A percentile compares a stretch with the other conserved stretches of the same genome.
These are phyloP conservation scores for Aspergillus funiculosus DNA, from an alignment of 495 filamentous ascomycete genomes.

Conservation along the genomic window DNA sequence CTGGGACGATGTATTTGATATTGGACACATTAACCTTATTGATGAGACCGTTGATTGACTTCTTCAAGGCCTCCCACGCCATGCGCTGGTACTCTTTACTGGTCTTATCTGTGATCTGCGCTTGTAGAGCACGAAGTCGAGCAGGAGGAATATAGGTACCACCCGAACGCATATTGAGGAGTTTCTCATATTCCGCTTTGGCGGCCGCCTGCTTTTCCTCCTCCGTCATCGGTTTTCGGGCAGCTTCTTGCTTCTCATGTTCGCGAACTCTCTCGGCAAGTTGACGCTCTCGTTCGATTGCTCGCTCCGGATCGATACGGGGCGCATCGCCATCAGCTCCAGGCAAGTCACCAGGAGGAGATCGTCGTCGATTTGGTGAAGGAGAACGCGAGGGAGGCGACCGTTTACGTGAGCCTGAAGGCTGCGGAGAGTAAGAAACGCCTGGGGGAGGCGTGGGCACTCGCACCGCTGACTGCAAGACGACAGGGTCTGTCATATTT, in stretches of 20 bases:
- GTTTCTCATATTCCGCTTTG: conserved; percentile 86
- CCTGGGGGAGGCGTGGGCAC: conserved; percentile 60
- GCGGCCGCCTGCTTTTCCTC: conserved; percentile 77
- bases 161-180: conserved; percentile 84
- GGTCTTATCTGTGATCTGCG: conserved; percentile 91
- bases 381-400: conserved; percentile 59
- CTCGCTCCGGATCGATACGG: conserved; percentile 50
- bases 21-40: conserved; percentile 98
- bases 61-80: conserved; percentile 98
- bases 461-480: conserved; percentile 62
- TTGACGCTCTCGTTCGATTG: conserved; percentile 57
- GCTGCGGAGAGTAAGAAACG: conserved; percentile 39
- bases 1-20: conserved; percentile 94
- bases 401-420: conserved; percentile 53
- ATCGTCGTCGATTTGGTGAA: conserved; percentile 56
- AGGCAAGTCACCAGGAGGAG: conserved; percentile 44
- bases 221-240: conserved; percentile 61
- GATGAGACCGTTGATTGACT: conserved; percentile 96
- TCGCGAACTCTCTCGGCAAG: conserved; percentile 54
- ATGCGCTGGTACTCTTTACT: conserved; percentile 98
- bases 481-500: conserved; percentile 43
- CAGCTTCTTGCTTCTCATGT: conserved; percentile 46
- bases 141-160: conserved; percentile 95
- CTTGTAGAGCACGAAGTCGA: conserved; percentile 82
- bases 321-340: conserved; percentile 36